These are phyloP conservation scores for Beauveria bassiana DNA, from an alignment of 2,329 filamentous ascomycete genomes.

Conservation along the genomic window DNA sequence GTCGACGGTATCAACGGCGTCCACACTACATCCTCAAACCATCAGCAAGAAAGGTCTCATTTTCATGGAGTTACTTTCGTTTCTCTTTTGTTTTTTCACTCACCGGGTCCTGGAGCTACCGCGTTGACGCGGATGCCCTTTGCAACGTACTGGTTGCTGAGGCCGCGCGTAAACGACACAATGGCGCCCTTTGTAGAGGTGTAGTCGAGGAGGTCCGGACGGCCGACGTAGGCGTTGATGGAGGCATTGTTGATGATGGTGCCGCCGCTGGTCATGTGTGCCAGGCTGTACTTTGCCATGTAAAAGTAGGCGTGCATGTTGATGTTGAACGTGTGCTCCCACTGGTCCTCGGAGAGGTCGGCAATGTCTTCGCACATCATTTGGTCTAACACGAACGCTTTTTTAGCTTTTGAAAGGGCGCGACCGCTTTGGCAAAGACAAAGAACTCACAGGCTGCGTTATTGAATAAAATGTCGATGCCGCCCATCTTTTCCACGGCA, in stretches of 20 bases:
- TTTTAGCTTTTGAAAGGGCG: too few species aligned
- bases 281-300: constrained; percentile 67
- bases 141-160: constrained; percentile 65
- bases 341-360: constrained; percentile 69
- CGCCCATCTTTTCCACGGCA: constrained; percentile 57
- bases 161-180: constrained; percentile 67
- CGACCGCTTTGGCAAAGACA: too few species aligned
- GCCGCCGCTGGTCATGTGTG: constrained; percentile 65
- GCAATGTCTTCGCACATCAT: constrained; percentile 66
- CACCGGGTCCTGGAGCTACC: constrained; percentile 62
- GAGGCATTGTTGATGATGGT: constrained; percentile 82
- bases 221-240: constrained; percentile 75
- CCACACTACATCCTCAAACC: constrained; percentile 43
- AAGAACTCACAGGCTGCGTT: constrained; percentile 60
- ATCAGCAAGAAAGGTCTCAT: not conserved
- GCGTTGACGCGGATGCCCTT: constrained; percentile 71
- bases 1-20: constrained; percentile 67
- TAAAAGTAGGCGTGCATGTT: constrained; percentile 82
- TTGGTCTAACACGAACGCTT: constrained; percentile 19
- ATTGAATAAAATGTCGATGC: constrained; percentile 67
- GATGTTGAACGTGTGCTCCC: constrained; percentile 69
- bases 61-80: too few species aligned
- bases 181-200: constrained; percentile 74
- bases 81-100: not conserved
- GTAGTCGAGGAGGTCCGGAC: constrained; percentile 74